Base-by-base conservation (phyloP, 257 asterid species). In the Apocynum venetum region DNA sequence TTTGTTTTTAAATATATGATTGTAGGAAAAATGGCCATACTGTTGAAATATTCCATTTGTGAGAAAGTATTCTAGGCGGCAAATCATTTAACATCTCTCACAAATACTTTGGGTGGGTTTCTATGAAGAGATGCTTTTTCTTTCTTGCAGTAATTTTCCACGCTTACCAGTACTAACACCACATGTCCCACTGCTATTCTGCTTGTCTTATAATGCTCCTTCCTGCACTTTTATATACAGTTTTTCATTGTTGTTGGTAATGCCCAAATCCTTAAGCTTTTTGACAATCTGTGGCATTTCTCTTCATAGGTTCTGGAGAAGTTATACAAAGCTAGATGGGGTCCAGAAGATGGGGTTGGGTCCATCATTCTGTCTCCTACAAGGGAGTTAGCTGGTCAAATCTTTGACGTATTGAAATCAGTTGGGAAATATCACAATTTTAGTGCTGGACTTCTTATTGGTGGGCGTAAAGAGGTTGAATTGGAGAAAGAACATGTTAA, bases 301-400 rank as follows among this genome's bases (percentile, higher is more conserved):
- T 80, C 38, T 80, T 76, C 53, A 65, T 87, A 92, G 99, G 88
- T 92, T 72, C 76, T 96, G 76, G 99, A 96, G 84, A 96, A 87
- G 90, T 74, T 96, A 56, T 87, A 93, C 84, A 84, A 81, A 81
- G 88, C 91, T 77, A 89, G 95, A 80, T 96, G 99, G 99, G 95
- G 97, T 57, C 94, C 94, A 56, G 98, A 96, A 83, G 99, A 89
- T 73, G 98, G 99, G 66, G 97, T 96, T 75, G 99, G 99, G 20
- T 87, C 95, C 82, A 96, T 96, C 81, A 92, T 93, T 75, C 86
- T 96, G 89, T 90, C 97, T 72, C 99, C 98, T 44, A 93, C 99
- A 51, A 91, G 99, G 89, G 99, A 96, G 83, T 83, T 96, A 80
- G 97, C 93, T 20, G 86, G 86, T 31, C 99, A 96, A 84, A 91